A percentile compares a stretch with the other conserved stretches of the same genome.
Conservation (phyloP, 2,329 filamentous ascomycete genomes). For the Colletotrichum shisoi region DNA sequence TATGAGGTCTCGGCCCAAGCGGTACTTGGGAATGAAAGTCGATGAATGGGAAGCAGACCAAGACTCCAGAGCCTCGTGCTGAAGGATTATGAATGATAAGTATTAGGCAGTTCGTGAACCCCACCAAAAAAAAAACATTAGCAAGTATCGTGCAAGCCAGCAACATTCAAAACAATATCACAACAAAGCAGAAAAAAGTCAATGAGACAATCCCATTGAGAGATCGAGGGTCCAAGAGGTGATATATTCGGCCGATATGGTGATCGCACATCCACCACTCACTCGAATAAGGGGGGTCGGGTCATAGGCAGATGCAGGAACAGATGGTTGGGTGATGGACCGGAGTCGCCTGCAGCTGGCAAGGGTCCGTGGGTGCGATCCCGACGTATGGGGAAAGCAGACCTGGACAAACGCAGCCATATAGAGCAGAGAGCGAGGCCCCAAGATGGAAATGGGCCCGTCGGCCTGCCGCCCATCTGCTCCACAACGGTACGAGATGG, state of each 20-base stretch:
- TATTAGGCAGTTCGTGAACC: slow-evolving; percentile 11
- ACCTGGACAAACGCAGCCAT: slow-evolving; percentile 22
- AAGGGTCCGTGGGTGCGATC: slow-evolving; percentile 19
- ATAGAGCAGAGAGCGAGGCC: neutral
- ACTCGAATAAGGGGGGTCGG: slow-evolving; percentile 9
- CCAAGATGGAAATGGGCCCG: slow-evolving; percentile 13
- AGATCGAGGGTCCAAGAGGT: slow-evolving; percentile 4
- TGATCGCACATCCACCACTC: slow-evolving; percentile 8
- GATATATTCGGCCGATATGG: slow-evolving; percentile 25
- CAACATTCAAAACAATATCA: slow-evolving; percentile 12
- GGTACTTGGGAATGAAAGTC: slow-evolving; percentile 6
- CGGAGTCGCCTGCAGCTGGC: slow-evolving; percentile 24
- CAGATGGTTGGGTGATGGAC: slow-evolving; percentile 28
- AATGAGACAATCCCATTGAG: neutral
- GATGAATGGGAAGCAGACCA: slow-evolving; percentile 18
- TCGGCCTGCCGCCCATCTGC: slow-evolving; percentile 28
- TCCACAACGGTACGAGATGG: slow-evolving; percentile 11
- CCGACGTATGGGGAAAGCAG: slow-evolving; percentile 19
- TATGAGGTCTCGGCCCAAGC: neutral
- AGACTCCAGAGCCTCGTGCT: slow-evolving; percentile 32
- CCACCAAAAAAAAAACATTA: slow-evolving; percentile 13
- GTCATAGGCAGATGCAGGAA: slow-evolving; percentile 28
- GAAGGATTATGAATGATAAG: slow-evolving; percentile 21
- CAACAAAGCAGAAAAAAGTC: slow-evolving; percentile 8
- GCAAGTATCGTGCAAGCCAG: slow-evolving; percentile 23